Percentiles rank a stretch among this genome's conserved stretches.
Conservation (phyloP, 768 basidiomycete genomes). For the Flagelloscypha sp. region DNA sequence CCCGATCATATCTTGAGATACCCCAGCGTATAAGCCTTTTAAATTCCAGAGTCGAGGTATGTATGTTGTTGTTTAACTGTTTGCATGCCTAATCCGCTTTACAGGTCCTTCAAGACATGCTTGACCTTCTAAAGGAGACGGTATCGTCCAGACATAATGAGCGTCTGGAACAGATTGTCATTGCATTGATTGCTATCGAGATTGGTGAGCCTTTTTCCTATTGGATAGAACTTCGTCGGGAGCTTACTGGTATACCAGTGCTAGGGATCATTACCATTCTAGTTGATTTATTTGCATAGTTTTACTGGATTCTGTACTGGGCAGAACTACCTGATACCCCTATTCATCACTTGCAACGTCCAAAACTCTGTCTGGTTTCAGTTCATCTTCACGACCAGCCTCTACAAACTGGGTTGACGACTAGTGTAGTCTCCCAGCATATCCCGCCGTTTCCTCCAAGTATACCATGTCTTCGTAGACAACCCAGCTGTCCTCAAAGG, state of each 20-base stretch:
- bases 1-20: slow-evolving; percentile 89
- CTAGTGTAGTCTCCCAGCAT: too few relatives aligned
- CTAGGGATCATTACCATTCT: slow-evolving; percentile 88
- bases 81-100: slow-evolving; percentile 3
- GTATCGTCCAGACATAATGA: slow-evolving; percentile 88
- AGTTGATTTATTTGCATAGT: slow-evolving; percentile 66
- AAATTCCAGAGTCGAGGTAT: slow-evolving; percentile 87
- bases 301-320: too few relatives aligned
- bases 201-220: slow-evolving; percentile 51
- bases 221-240: slow-evolving; percentile 3
- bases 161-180: slow-evolving; percentile 87
- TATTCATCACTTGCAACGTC: too few relatives aligned
- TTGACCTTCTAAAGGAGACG: slow-evolving; percentile 89
- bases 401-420: too few relatives aligned
- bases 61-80: slow-evolving; percentile 14
- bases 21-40: slow-evolving; percentile 88
- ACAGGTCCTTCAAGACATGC: slow-evolving; percentile 93
- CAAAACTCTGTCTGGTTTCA: too few relatives aligned
- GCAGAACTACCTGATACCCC: too few relatives aligned
- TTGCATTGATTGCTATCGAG: slow-evolving; percentile 82
- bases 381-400: too few relatives aligned
- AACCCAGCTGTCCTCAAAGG: too few relatives aligned
- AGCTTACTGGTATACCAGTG: slow-evolving; percentile 32
- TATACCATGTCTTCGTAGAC: too few relatives aligned
- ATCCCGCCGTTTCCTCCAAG: too few relatives aligned